Conservation (phyloP, 1,139 yeast species). For the Hyphopichia buzzinii region DNA sequence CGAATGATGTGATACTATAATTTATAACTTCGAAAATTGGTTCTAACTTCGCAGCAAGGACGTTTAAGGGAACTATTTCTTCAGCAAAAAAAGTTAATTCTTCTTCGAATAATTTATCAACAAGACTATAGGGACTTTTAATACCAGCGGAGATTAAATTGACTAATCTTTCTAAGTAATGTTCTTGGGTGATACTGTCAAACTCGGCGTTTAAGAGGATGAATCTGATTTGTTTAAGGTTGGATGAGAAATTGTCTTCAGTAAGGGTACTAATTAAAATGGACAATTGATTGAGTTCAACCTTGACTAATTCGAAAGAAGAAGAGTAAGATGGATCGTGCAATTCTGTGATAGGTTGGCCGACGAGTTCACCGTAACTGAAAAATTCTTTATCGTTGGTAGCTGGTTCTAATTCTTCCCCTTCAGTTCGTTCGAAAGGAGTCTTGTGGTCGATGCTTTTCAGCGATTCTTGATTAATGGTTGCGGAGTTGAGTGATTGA, state of each 20-base stretch:
- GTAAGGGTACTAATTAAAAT: slow-evolving; percentile 47
- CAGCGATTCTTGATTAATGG: not conserved
- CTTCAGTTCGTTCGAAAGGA: slow-evolving; percentile 29
- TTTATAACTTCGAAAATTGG: slow-evolving; percentile 15
- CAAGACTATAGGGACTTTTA: slow-evolving; percentile 11
- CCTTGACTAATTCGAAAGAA: slow-evolving; percentile 36
- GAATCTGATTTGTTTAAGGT: slow-evolving; percentile 45
- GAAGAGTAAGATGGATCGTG: slow-evolving; percentile 10
- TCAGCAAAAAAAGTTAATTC: slow-evolving; percentile 23
- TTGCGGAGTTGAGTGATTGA: not conserved
- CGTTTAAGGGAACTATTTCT: slow-evolving; percentile 21
- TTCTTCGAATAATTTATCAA: slow-evolving; percentile 26
- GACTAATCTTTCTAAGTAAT: slow-evolving; percentile 25
- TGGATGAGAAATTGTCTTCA: slow-evolving; percentile 38
- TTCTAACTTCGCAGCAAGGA: slow-evolving; percentile 17
- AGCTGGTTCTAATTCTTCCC: no score
- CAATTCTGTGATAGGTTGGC: no score
- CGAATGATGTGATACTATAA: slow-evolving; percentile 18
- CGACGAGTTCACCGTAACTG: slow-evolving; percentile 3
- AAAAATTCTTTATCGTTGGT: slow-evolving; percentile 7
- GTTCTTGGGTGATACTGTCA: slow-evolving; percentile 29
- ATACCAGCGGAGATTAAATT: slow-evolving; percentile 13
- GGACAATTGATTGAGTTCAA: slow-evolving; percentile 52
- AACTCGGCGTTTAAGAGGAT: slow-evolving; percentile 35
- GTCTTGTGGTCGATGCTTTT: slow-evolving; percentile 16